These are phyloP conservation scores for Rhipidocladum racemiflorum DNA, from an alignment of 176 grass and related monocot species.

Conservation along the genomic window DNA sequence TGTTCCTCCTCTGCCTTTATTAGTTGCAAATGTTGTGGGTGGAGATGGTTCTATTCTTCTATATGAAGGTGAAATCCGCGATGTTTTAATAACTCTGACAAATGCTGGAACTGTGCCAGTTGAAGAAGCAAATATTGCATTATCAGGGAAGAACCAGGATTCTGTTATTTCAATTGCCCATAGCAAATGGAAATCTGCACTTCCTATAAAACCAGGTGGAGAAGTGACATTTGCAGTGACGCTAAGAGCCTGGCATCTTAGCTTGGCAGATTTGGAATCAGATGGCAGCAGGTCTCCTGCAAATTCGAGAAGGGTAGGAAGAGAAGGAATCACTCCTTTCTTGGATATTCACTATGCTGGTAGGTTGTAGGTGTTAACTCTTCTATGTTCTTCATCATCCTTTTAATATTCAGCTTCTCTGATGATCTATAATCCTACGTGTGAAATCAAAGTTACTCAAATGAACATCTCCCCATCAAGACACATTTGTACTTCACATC, in stretches of 20 bases:
- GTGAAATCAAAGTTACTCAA: background rate
- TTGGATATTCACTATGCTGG: constrained; percentile 96
- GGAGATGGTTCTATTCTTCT: constrained; percentile 88
- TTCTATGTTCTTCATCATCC: constrained; percentile 20
- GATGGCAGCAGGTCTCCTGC: constrained; percentile 64
- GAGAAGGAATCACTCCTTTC: constrained; percentile 80
- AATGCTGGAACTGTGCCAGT: constrained; percentile 91
- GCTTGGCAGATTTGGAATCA: constrained; percentile 65
- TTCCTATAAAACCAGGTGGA: constrained; percentile 94
- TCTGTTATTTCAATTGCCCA: constrained; percentile 90
- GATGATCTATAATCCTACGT: background rate
- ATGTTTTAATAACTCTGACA: constrained; percentile 80
- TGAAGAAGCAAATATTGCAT: constrained; percentile 92
- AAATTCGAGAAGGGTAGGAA: constrained; percentile 68
- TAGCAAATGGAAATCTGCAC: constrained; percentile 61
- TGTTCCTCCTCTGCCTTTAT: constrained; percentile 73
- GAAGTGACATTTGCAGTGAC: constrained; percentile 87
- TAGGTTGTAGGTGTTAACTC: constrained; percentile 40
- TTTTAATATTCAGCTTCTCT: constrained; percentile 9
- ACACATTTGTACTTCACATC: background rate
- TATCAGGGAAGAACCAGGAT: constrained; percentile 94
- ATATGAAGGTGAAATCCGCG: constrained; percentile 99
- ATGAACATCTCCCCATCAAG: background rate
- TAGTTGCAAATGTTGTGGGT: constrained; percentile 87
- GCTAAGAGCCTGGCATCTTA: constrained; percentile 94